Conservation (phyloP, 768 basidiomycete species). For the Sutorius australiensis region DNA sequence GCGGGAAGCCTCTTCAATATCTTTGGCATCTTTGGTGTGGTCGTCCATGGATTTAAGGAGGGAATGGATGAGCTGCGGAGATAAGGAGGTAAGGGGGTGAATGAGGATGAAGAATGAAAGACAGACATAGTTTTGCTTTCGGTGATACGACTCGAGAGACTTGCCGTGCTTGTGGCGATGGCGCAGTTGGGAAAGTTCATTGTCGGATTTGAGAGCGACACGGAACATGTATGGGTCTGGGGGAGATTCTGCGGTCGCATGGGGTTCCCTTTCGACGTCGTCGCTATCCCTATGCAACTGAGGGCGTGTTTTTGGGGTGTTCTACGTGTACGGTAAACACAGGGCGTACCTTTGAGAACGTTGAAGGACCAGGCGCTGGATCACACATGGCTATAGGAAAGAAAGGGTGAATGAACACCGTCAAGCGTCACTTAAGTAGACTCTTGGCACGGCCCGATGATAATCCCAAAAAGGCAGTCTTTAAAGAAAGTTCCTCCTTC, state of each 20-base stretch:
- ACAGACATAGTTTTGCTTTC: conserved; percentile 65
- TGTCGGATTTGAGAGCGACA: conserved; percentile 56
- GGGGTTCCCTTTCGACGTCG: conserved; percentile 41
- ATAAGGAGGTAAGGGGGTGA: background rate
- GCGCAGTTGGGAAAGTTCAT: conserved; percentile 60
- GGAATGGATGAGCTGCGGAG: conserved; percentile 72
- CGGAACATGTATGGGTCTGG: conserved; percentile 68
- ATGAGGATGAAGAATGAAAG: background rate
- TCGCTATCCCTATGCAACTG: background rate
- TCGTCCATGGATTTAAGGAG: conserved; percentile 89
- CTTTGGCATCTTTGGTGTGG: conserved; percentile 77
- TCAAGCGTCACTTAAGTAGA: no score
- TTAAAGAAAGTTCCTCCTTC: no score
- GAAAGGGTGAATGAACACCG: no score
- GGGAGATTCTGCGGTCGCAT: conserved; percentile 21
- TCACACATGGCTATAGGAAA: conserved; percentile 1
- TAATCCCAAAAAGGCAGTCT: no score
- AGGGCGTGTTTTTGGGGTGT: background rate
- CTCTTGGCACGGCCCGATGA: no score
- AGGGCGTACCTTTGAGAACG: conserved; percentile 9
- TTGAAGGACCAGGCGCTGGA: background rate
- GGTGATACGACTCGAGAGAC: conserved; percentile 60
- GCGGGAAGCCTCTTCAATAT: conserved; percentile 62
- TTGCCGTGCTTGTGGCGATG: conserved; percentile 55
- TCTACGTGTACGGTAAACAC: background rate